Percentiles rank a stretch among this genome's conserved stretches.
These are phyloP conservation scores for Mycena capillaripes DNA, from an alignment of 768 basidiomycete species.

Conservation along the genomic window DNA sequence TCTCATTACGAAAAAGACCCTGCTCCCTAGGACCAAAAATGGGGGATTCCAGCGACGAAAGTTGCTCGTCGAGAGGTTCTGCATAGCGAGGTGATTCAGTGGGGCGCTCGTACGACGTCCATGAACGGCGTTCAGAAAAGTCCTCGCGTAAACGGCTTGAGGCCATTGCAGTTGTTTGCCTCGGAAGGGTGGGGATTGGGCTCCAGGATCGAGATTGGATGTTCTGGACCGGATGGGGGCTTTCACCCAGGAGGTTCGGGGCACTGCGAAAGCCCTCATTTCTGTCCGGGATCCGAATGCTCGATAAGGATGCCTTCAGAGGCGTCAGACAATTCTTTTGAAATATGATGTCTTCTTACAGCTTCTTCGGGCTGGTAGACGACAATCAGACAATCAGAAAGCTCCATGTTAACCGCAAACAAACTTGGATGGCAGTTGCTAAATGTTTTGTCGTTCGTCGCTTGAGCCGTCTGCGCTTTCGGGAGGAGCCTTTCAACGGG, in stretches of 20 bases:
- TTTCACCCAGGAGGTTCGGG: conserved; percentile 16
- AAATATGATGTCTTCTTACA: neutral
- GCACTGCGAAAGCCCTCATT: conserved; percentile 17
- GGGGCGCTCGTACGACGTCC: conserved; percentile 19
- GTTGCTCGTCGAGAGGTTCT: conserved; percentile 10
- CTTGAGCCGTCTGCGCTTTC: conserved; percentile 27
- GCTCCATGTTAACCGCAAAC: neutral
- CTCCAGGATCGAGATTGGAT: conserved; percentile 25
- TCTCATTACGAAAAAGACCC: conserved; percentile 29
- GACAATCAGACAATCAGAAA: neutral
- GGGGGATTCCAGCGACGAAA: conserved; percentile 11
- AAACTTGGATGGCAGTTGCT: conserved; percentile 11
- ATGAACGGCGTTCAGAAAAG: conserved; percentile 18
- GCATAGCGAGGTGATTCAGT: neutral
- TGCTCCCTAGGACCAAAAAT: conserved; percentile 28
- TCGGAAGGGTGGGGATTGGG: conserved; percentile 13
- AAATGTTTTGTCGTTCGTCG: conserved; percentile 12
- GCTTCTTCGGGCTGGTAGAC: conserved; percentile 7
- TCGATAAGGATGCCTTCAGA: neutral
- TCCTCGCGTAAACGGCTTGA: conserved; percentile 13
- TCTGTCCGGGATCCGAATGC: neutral
- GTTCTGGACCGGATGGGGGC: neutral
- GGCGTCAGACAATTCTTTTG: neutral
- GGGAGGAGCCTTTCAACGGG: neutral
- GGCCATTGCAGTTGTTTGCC: neutral